A percentile compares a stretch with the other conserved stretches of the same genome.
Evolutionary conservation across 2,329 filamentous ascomycete genomes (phyloP).

Genomic region (Penicillium crustosum): DNA sequence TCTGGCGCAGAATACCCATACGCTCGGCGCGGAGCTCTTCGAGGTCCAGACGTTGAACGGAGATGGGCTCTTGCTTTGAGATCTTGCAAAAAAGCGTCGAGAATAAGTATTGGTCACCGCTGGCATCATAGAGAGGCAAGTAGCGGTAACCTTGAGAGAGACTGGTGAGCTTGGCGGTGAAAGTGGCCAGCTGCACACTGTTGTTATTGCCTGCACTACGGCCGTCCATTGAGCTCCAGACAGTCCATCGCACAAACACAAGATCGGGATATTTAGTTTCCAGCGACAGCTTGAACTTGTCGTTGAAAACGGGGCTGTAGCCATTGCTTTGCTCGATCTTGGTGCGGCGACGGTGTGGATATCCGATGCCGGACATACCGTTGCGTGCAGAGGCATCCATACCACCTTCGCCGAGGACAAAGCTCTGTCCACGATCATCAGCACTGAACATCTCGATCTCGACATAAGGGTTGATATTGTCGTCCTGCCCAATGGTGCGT

Average conservation of each 20-base stretch:
- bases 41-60: constrained; percentile 41
- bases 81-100: constrained; percentile 92
- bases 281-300: constrained; percentile 74
- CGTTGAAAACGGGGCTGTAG: constrained; percentile 87
- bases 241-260: constrained; percentile 89
- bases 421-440: constrained; percentile 81
- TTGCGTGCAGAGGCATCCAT: constrained; percentile 64
- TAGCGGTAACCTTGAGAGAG: constrained; percentile 92
- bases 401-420: constrained; percentile 65
- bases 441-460: constrained; percentile 94
- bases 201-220: constrained; percentile 65
- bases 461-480: constrained; percentile 85
- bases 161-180: constrained; percentile 86
- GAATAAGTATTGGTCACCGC: constrained; percentile 90
- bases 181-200: constrained; percentile 72
- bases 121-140: constrained; percentile 80
- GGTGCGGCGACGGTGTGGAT: constrained; percentile 76
- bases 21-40: constrained; percentile 44
- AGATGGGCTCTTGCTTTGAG: constrained; percentile 58
- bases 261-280: constrained; percentile 94
- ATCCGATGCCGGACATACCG: constrained; percentile 65
- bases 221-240: constrained; percentile 81
- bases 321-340: constrained; percentile 82
- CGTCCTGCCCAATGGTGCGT: constrained; percentile 66
- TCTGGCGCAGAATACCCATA: constrained; percentile 43